These are phyloP conservation scores for Lumnitzera racemosa DNA, from an alignment of 345 rosid species.

Conservation along the genomic window DNA sequence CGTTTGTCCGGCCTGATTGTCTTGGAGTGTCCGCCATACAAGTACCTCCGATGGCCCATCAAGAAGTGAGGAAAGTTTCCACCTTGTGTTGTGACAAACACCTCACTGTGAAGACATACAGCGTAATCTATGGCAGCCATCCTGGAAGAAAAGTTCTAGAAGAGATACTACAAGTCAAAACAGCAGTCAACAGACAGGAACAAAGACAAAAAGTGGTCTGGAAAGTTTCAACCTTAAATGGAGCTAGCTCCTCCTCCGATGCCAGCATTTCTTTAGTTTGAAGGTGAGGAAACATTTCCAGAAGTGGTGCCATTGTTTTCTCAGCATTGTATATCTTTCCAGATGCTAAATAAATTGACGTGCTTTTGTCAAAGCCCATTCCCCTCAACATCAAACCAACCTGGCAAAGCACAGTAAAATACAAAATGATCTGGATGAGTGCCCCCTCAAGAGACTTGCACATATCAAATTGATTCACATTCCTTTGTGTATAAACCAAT, in stretches of 20 bases:
- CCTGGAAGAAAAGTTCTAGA: constrained; percentile 92
- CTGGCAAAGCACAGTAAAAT: constrained; percentile 27
- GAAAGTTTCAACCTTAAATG: constrained; percentile 52
- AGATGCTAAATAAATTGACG: constrained; percentile 81
- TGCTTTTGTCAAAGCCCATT: constrained; percentile 90
- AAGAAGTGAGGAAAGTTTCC: constrained; percentile 98
- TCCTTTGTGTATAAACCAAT: no score
- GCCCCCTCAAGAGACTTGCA: no score
- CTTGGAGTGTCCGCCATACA: constrained; percentile 92
- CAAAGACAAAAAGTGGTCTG: constrained; percentile 6
- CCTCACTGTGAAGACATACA: constrained; percentile 99
- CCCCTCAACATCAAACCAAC: constrained; percentile 99
- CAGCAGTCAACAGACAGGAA: constrained; percentile 9
- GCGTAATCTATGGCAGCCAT: constrained; percentile 99
- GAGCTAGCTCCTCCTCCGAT: constrained; percentile 77
- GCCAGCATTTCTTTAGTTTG: constrained; percentile 89
- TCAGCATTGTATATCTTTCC: constrained; percentile 91
- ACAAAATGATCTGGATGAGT: constrained; percentile 2
- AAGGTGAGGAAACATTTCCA: constrained; percentile 96
- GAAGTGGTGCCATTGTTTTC: constrained; percentile 78
- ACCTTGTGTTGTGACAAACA: constrained; percentile 98
- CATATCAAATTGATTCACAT: no score
- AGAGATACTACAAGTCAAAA: constrained; percentile 27
- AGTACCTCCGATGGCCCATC: constrained; percentile 90
- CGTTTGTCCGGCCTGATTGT: constrained; percentile 96